A percentile compares a stretch with the other conserved stretches of the same genome.
These are phyloP conservation scores for Mariannaea sp. DNA, from an alignment of 2,329 filamentous ascomycete genomes.

Conservation along the genomic window DNA sequence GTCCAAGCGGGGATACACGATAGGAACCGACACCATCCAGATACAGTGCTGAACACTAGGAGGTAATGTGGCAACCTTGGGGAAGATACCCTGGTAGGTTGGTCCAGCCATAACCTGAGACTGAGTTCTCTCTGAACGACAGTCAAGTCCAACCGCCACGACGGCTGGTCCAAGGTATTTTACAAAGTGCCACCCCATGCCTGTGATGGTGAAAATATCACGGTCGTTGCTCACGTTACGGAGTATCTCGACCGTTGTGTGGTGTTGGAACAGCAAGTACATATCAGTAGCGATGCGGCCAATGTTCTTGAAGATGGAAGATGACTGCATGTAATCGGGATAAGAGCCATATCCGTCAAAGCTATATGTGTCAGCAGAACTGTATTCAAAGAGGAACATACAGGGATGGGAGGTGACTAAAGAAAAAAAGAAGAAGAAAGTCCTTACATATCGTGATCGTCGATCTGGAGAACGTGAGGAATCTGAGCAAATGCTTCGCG, in stretches of 20 bases:
- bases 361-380: conserved; percentile 50
- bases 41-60: conserved; percentile 95
- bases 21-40: conserved; percentile 90
- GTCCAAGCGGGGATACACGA: conserved; percentile 90
- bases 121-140: conserved; percentile 87
- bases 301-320: conserved; percentile 97
- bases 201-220: conserved; percentile 95
- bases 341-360: conserved; percentile 98
- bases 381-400: not conserved
- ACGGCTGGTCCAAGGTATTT: conserved; percentile 94
- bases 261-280: conserved; percentile 98
- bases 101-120: conserved; percentile 93
- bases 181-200: conserved; percentile 98
- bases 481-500: conserved; percentile 97
- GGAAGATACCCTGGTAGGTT: conserved; percentile 96
- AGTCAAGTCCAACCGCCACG: conserved; percentile 87
- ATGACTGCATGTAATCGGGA: conserved; percentile 97
- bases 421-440: not conserved
- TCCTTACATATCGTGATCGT: conserved; percentile 97
- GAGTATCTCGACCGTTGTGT: conserved; percentile 92
- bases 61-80: conserved; percentile 88
- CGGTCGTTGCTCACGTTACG: conserved; percentile 85
- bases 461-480: conserved; percentile 87
- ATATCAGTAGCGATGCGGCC: conserved; percentile 94
- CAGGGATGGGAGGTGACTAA: too few species aligned